phyloP scores from a whole-genome alignment of 768 basidiomycete genomes.

The Tubosaeta sp. region DNA sequence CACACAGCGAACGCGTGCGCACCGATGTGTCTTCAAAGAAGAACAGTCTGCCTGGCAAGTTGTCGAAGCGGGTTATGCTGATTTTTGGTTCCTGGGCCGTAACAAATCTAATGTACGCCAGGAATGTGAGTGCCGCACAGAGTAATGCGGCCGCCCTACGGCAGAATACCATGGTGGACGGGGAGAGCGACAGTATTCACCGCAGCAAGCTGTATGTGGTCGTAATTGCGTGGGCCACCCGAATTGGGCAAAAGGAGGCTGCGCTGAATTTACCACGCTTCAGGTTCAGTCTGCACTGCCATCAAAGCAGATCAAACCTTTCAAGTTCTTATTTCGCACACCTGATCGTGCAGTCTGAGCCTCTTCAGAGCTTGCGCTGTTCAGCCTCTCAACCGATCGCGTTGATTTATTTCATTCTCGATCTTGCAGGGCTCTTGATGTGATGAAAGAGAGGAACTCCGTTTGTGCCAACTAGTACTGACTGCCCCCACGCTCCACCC shows the following conservation, averaged over 20 bases:
- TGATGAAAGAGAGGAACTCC: too few relatives aligned
- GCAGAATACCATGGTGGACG: conserved; percentile 27
- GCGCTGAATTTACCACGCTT: conserved; percentile 14
- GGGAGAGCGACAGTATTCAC: conserved; percentile 9
- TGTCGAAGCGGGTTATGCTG: conserved; percentile 53
- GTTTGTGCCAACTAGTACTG: too few relatives aligned
- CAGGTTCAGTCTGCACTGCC: neutral
- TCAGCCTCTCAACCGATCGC: too few relatives aligned
- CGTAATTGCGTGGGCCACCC: neutral
- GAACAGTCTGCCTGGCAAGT: conserved; percentile 71
- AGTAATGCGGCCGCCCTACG: conserved; percentile 25
- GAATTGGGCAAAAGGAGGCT: conserved; percentile 3
- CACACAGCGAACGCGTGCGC: conserved; percentile 29
- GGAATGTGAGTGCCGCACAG: conserved; percentile 22
- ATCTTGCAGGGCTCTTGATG: too few relatives aligned
- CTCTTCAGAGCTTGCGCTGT: too few relatives aligned
- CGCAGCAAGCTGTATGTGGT: conserved; percentile 4
- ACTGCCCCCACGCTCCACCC: too few relatives aligned
- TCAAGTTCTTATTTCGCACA: too few relatives aligned
- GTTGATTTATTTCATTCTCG: too few relatives aligned
- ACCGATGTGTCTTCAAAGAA: conserved; percentile 94
- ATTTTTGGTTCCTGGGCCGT: conserved; percentile 46
- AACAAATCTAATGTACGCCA: conserved; percentile 18
- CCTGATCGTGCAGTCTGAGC: too few relatives aligned
- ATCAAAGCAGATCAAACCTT: too few relatives aligned